Percentiles rank a stretch among this genome's conserved stretches.
These are phyloP conservation scores for Aspergillus flavus DNA, from an alignment of 2,329 filamentous ascomycete genomes.

Conservation along the genomic window DNA sequence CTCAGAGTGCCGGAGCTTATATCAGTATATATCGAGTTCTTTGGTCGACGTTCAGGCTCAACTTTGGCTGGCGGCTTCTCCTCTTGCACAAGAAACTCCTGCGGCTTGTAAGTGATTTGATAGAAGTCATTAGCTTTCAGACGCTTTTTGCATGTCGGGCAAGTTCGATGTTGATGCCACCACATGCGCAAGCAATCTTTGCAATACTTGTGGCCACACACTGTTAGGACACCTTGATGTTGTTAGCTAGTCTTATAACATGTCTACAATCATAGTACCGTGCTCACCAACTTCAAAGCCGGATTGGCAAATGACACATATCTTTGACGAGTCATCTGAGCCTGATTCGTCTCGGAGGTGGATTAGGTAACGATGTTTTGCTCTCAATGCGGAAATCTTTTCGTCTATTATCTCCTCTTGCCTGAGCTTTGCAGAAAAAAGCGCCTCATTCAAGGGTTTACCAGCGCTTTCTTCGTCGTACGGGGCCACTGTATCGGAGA, in stretches of 20 bases:
- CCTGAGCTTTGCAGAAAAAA: slow-evolving; percentile 46
- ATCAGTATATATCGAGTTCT: slow-evolving; percentile 70
- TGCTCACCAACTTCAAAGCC: slow-evolving; percentile 73
- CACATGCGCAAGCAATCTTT: slow-evolving; percentile 82
- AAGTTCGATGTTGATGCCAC: slow-evolving; percentile 74
- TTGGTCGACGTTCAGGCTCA: slow-evolving; percentile 33
- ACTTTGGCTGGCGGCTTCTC: slow-evolving; percentile 37
- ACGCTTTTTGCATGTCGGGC: slow-evolving; percentile 78
- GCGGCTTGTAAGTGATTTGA: slow-evolving; percentile 80
- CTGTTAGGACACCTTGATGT: slow-evolving; percentile 56
- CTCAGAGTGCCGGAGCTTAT: slow-evolving; percentile 71
- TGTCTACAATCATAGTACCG: not conserved
- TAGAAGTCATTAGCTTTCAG: slow-evolving; percentile 72
- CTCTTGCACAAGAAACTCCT: slow-evolving; percentile 69
- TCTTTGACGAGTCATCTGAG: slow-evolving; percentile 61
- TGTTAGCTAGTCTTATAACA: not conserved
- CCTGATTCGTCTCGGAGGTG: slow-evolving; percentile 64
- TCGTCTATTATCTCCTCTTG: slow-evolving; percentile 57
- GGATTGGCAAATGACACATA: slow-evolving; percentile 85
- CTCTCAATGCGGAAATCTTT: slow-evolving; percentile 64
- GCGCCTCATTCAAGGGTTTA: slow-evolving; percentile 55
- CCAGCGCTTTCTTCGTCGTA: slow-evolving; percentile 66
- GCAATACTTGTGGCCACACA: slow-evolving; percentile 91
- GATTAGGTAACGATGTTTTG: slow-evolving; percentile 76
- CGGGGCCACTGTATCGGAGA: slow-evolving; percentile 84